Evolutionary conservation across 2,329 filamentous ascomycete genomes (phyloP), one percentile per base, ranked within the genome.

Genomic region (Aotearoamyces nothofagi): DNA sequence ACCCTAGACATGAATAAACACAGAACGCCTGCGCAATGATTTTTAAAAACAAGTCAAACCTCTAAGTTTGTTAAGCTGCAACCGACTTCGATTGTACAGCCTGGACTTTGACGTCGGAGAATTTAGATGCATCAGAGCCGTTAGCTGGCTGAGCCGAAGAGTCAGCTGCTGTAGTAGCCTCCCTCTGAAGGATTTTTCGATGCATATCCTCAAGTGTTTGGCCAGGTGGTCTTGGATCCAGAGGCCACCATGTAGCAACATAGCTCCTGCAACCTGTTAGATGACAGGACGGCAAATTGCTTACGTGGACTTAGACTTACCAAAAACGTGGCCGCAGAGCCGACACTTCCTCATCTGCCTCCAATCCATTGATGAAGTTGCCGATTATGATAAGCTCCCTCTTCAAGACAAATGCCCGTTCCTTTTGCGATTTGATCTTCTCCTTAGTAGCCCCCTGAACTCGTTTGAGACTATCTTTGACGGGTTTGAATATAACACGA

Each of bases 401-500:
- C 40, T 72, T 73, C 44, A 77, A 66, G 24, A 73, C 62, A 42
- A 58, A 63, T 13, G 74, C 64, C 24, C 74, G 62, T 29, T 68
- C 62, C 39, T 74, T 71, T 41, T 68, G 66, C 15, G 65, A 69
- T 31, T 69, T 69, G 36, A 74, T 66, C 27, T 64, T 64, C 39
- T 71, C 69, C 39, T 66, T 68, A 3, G 68, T 77, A 4, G 71
- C 72, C 29, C 61, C 64, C 30, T 66, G 57, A 30, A 78, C 66
- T 15, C 57, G 60, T 37, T 66, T 61, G 28, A 78, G 63, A 35
- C 69, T 72, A 34, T 66, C 61, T 27, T 60, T 60, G 15, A 78
- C 66, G 9, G 70, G 69, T 51, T 44, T 58, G 54, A 8, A 42
- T 32, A 54, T 49, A 29, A 49, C 48, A 17, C 44, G 45, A 22